A percentile compares a stretch with the other conserved stretches of the same genome.
Conservation (phyloP, 2,329 filamentous ascomycete species). For the Acarospora socialis region DNA sequence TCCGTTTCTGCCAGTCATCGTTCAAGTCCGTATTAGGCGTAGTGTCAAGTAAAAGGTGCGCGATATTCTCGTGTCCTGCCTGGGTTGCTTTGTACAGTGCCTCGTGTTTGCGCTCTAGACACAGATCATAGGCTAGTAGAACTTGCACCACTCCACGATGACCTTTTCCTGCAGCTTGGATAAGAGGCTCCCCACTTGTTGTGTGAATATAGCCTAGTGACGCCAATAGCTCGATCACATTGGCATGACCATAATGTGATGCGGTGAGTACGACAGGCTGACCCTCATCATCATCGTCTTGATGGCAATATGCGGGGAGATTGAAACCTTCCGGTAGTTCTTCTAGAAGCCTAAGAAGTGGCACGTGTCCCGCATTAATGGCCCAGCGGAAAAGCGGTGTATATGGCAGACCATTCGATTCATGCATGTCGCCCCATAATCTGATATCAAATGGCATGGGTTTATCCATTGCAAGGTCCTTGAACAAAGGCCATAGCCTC, state of each 20-base stretch:
- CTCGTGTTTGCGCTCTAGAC: no score
- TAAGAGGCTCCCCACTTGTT: neutral
- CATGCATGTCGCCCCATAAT: constrained; percentile 3
- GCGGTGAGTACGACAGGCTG: neutral
- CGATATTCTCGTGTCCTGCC: no score
- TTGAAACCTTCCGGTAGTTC: neutral
- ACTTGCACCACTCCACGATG: no score
- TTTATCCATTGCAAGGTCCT: constrained; percentile 4
- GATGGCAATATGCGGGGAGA: neutral
- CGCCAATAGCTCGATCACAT: neutral
- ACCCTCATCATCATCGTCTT: no score
- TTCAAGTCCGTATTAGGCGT: no score
- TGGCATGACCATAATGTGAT: neutral
- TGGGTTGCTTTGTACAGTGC: no score
- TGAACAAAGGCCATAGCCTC: constrained; percentile 1
- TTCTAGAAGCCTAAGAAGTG: constrained; percentile 1
- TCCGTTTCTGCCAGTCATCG: no score
- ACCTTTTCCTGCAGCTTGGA: neutral
- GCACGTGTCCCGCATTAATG: constrained; percentile 2
- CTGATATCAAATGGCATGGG: constrained; percentile 8
- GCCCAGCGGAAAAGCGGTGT: constrained; percentile 3
- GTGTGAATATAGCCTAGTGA: no score
- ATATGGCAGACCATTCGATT: constrained; percentile 1
- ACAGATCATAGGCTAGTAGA: no score
- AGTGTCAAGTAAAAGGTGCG: no score